A percentile compares a stretch with the other conserved stretches of the same genome.
Conservation (phyloP, 352 stramenopile species). For the Globisporangium solare region DNA sequence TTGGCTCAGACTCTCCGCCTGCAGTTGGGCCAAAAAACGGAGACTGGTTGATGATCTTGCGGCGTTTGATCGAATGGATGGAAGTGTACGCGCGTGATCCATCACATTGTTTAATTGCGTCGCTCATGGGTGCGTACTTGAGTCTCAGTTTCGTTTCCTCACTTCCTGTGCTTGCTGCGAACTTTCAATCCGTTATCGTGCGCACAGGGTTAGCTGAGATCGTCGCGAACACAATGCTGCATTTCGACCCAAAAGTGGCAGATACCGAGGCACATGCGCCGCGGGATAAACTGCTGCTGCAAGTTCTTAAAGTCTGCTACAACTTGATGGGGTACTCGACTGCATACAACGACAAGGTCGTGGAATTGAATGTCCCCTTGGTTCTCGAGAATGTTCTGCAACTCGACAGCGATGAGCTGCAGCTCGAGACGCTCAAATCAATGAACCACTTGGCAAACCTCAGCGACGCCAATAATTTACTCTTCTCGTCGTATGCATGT, state of each 20-base stretch:
- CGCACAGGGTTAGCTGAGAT: conserved; percentile 47
- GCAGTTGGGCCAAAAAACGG: conserved; percentile 14
- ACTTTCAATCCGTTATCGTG: conserved; percentile 27
- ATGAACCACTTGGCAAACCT: conserved; percentile 27
- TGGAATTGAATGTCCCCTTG: conserved; percentile 29
- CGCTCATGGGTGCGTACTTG: conserved; percentile 36
- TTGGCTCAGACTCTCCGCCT: background rate
- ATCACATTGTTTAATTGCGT: conserved; percentile 19
- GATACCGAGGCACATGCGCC: conserved; percentile 11
- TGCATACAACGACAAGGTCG: conserved; percentile 28
- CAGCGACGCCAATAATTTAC: conserved; percentile 14
- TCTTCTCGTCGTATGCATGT: conserved; percentile 24
- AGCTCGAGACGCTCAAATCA: conserved; percentile 27
- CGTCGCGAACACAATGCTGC: conserved; percentile 25
- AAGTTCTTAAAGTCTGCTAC: conserved; percentile 33
- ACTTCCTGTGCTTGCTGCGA: conserved; percentile 15
- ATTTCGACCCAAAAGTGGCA: conserved; percentile 16
- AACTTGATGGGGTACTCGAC: conserved; percentile 40
- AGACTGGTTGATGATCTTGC: conserved; percentile 35
- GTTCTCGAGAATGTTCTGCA: conserved; percentile 47
- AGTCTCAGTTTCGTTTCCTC: conserved; percentile 40
- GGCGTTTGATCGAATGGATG: conserved; percentile 70
- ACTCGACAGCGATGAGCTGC: conserved; percentile 31
- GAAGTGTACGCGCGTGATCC: conserved; percentile 55
- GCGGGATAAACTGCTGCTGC: conserved; percentile 21